These are phyloP conservation scores for Fagus sylvatica DNA, from an alignment of 306 rosid species.

Conservation along the genomic window DNA sequence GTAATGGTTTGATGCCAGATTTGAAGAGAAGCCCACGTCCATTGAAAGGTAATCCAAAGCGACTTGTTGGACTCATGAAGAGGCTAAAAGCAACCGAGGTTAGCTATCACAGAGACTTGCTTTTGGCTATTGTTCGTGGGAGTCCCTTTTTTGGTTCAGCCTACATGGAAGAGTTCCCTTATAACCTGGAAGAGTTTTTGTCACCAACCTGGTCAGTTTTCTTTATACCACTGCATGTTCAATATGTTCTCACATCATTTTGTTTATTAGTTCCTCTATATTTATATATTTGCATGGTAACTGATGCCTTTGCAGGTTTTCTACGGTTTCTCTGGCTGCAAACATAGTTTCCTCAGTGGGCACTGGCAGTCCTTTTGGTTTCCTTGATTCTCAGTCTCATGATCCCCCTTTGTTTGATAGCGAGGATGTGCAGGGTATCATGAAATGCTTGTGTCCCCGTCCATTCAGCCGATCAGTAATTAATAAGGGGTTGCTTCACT, in stretches of 20 bases:
- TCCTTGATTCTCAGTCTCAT: slow-evolving; percentile 47
- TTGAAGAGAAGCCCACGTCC: slow-evolving; percentile 49
- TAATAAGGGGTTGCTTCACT: slow-evolving; percentile 81
- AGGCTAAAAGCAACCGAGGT: slow-evolving; percentile 63
- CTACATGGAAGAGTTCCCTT: slow-evolving; percentile 87
- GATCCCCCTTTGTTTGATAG: slow-evolving; percentile 30
- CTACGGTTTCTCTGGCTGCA: slow-evolving; percentile 62
- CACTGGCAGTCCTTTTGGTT: slow-evolving; percentile 48
- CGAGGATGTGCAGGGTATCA: slow-evolving; percentile 46
- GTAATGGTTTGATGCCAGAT: slow-evolving; percentile 89
- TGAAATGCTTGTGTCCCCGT: slow-evolving; percentile 78
- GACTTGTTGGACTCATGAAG: slow-evolving; percentile 70
- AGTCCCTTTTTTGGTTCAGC: slow-evolving; percentile 64
- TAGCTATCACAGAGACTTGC: slow-evolving; percentile 65
- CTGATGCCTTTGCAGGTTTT: slow-evolving; percentile 67
- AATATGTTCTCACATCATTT: slow-evolving; percentile 7
- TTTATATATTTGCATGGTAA: slow-evolving; percentile 26
- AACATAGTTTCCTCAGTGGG: slow-evolving; percentile 56
- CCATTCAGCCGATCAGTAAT: slow-evolving; percentile 66
- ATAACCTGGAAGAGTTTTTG: slow-evolving; percentile 64
- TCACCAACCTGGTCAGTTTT: slow-evolving; percentile 76
- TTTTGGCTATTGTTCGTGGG: slow-evolving; percentile 67
- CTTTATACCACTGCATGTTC: slow-evolving; percentile 6
- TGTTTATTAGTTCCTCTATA: neutral
- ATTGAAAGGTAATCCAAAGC: slow-evolving; percentile 68